Evolutionary conservation across 2,329 filamentous ascomycete species (phyloP), one percentile per base, ranked within the genome.

Genomic region (Penicillium carneum): DNA sequence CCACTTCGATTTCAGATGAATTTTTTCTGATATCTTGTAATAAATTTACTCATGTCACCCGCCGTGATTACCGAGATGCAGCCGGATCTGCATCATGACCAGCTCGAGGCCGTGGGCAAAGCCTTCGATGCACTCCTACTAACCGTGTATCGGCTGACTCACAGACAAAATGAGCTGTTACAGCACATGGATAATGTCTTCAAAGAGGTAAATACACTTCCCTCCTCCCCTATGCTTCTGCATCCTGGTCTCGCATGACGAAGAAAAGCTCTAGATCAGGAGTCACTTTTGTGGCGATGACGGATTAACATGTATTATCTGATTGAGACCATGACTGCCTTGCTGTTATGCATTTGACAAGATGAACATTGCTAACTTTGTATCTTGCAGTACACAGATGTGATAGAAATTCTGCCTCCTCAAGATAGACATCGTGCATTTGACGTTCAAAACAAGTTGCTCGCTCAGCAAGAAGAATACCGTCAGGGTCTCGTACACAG

Each of bases 201-300:
- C 60, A 71, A 78, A 61, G 72, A 81, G 78, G 79, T 81, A 78
- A 66, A 67, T 68, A 62, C 23, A 46, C 41, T 45, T 42, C 8
- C 39, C n/a, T 56, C 47, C 48, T 29, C n/a, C 60, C 26, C 36
- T 36, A 56, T 16, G 31, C 45, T 10, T 26, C 47, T 36, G 52
- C 45, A 53, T 57, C 51, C 45, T 50, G 64, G 69, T 75, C 72
- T 77, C 74, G 72, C 65, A 80, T 83, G 81, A 84, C 77, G 83
- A 84, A 6, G 76, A 80, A 77, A 80, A 92, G 90, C 90, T 92
- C 90, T 92, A 92, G 90, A 92, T 90, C 89, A 89, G 84, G 84
- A 91, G 88, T 84, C 86, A 81, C 84, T 65, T 71, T 66, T 77
- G 82, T 81, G 83, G 81, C 82, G 74, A 79, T 86, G 89, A 90